Percentiles rank a stretch among this genome's conserved stretches.
These are phyloP conservation scores for Tetrapisispora namnaoensis DNA, from an alignment of 805 yeast genomes.

Conservation along the genomic window DNA sequence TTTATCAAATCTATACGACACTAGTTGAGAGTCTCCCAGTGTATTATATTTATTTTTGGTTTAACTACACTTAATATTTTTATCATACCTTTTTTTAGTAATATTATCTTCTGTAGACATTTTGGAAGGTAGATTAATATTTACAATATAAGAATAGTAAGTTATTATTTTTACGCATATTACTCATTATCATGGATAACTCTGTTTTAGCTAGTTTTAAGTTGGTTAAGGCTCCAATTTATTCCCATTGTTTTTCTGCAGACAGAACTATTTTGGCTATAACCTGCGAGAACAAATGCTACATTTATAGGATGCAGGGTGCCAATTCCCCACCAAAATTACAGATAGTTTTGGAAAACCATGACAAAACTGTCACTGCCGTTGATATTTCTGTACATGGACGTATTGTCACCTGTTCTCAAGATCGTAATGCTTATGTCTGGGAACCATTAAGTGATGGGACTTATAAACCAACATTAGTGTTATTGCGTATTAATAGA, in stretches of 20 bases:
- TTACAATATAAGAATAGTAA: background rate
- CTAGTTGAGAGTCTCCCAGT: conserved; percentile 29
- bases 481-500: conserved; percentile 80
- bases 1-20: background rate
- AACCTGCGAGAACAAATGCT: conserved; percentile 68
- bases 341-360: conserved; percentile 63
- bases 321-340: conserved; percentile 44
- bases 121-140: background rate
- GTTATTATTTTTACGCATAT: too few relatives aligned
- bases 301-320: conserved; percentile 53
- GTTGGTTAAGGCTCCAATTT: conserved; percentile 76
- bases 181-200: conserved; percentile 2
- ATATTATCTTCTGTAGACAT: too few relatives aligned
- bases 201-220: conserved; percentile 36
- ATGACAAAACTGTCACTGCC: conserved; percentile 90
- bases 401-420: conserved; percentile 90
- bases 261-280: conserved; percentile 64
- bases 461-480: conserved; percentile 77
- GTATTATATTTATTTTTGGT: background rate
- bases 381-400: conserved; percentile 86
- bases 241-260: conserved; percentile 80
- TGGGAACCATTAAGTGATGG: conserved; percentile 71
- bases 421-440: conserved; percentile 94
- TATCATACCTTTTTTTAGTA: too few relatives aligned
- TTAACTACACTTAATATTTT: background rate